Evolutionary conservation across 1,284 basidiomycete species (phyloP).

Genomic region (Tylopilus orsonianus): DNA sequence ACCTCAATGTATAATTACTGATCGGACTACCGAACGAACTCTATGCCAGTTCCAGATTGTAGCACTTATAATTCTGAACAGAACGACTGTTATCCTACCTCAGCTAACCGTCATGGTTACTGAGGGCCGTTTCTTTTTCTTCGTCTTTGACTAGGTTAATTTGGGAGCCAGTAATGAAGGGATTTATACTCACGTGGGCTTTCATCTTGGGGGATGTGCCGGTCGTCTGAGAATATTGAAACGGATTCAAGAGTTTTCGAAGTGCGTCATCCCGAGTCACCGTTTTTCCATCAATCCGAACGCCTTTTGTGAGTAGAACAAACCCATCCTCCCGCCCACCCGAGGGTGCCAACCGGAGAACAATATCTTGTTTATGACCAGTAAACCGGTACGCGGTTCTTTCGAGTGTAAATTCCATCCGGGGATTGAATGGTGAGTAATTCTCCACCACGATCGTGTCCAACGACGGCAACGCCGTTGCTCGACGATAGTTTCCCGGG

Average conservation of each 20-base stretch:
- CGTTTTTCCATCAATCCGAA: constrained; percentile 25
- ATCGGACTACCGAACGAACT: no score
- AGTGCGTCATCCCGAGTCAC: constrained; percentile 22
- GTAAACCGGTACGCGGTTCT: constrained; percentile 26
- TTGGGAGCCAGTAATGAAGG: not conserved
- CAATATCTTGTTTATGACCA: constrained; percentile 21
- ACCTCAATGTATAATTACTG: not conserved
- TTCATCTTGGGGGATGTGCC: constrained; percentile 14
- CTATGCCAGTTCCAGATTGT: not conserved
- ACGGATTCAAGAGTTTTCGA: constrained; percentile 21
- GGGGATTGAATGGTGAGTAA: constrained; percentile 22
- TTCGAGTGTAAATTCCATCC: constrained; percentile 28
- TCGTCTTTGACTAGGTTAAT: constrained; percentile 17
- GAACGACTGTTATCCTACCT: not conserved
- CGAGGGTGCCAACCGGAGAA: constrained; percentile 19
- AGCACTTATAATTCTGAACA: not conserved
- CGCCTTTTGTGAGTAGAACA: constrained; percentile 24
- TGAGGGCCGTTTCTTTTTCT: constrained; percentile 21
- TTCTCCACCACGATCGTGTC: constrained; percentile 29
- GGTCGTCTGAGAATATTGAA: constrained; percentile 5
- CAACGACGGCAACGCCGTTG: constrained; percentile 23
- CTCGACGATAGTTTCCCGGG: constrained; percentile 22
- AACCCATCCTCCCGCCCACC: constrained; percentile 24
- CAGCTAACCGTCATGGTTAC: constrained; percentile 1
- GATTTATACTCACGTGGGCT: constrained; percentile 14